Evolutionary conservation across 345 rosid species (phyloP).

Genomic region (Populus davidiana): DNA sequence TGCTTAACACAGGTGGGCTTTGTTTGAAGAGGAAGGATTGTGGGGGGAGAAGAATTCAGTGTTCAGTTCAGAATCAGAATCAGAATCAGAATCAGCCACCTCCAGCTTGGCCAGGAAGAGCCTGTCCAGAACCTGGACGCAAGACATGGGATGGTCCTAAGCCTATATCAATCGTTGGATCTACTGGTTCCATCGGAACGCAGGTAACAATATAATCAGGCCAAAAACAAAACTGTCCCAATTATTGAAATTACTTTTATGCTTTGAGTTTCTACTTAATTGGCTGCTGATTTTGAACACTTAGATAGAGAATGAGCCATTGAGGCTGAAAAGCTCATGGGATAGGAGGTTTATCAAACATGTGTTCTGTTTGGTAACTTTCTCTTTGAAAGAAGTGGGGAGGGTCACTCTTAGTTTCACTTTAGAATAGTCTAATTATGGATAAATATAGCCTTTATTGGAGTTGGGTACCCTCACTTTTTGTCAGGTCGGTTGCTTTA

Average conservation of each 20-base stretch:
- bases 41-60: slow-evolving; percentile 50
- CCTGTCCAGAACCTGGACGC: slow-evolving; percentile 58
- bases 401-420: neutral
- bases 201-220: slow-evolving; percentile 47
- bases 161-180: slow-evolving; percentile 86
- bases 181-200: slow-evolving; percentile 97
- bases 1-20: slow-evolving; percentile 45
- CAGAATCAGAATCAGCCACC: slow-evolving; percentile 39
- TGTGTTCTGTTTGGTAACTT: neutral
- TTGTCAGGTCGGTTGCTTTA: neutral
- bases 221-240: neutral
- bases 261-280: neutral
- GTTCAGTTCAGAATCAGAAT: slow-evolving; percentile 58
- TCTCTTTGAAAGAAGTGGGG: neutral
- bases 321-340: neutral
- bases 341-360: neutral
- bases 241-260: neutral
- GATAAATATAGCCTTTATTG: neutral
- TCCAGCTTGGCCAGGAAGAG: slow-evolving; percentile 96
- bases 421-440: neutral
- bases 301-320: neutral
- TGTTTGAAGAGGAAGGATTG: slow-evolving; percentile 53
- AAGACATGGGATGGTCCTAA: slow-evolving; percentile 88
- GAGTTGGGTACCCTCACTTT: neutral
- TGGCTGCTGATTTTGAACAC: neutral